These are phyloP conservation scores for Corrigiola litoralis DNA, from an alignment of 179 eudicot genomes.

Conservation along the genomic window DNA sequence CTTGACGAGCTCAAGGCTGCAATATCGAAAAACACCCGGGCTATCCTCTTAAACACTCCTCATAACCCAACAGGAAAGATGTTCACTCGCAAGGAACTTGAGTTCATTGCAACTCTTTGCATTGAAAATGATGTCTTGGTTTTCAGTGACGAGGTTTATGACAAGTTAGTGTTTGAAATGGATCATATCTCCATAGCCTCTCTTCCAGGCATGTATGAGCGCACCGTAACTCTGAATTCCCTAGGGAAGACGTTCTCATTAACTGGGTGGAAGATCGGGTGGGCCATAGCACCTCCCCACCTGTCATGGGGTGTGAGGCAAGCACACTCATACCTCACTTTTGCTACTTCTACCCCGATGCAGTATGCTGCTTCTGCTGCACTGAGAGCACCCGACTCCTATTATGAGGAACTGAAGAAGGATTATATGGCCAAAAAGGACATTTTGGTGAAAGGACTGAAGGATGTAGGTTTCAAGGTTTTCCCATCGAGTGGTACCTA, in stretches of 20 bases:
- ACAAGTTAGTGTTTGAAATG: slow-evolving; percentile 90
- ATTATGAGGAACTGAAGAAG: slow-evolving; percentile 58
- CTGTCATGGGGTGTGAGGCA: slow-evolving; percentile 86
- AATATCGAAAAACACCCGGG: slow-evolving; percentile 70
- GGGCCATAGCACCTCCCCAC: slow-evolving; percentile 96
- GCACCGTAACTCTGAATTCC: slow-evolving; percentile 87
- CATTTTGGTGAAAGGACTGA: slow-evolving; percentile 77
- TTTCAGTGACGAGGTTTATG: slow-evolving; percentile 87
- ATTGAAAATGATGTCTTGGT: slow-evolving; percentile 85
- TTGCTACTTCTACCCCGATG: slow-evolving; percentile 94
- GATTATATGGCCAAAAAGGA: slow-evolving; percentile 73
- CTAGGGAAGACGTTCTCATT: slow-evolving; percentile 92
- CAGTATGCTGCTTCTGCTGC: slow-evolving; percentile 83
- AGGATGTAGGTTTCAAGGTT: slow-evolving; percentile 70
- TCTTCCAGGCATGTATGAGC: slow-evolving; percentile 89
- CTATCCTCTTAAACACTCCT: slow-evolving; percentile 83
- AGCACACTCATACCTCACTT: slow-evolving; percentile 87
- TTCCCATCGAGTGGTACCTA: slow-evolving; percentile 94
- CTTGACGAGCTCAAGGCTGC: slow-evolving; percentile 65
- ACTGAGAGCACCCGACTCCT: slow-evolving; percentile 71
- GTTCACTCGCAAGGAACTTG: slow-evolving; percentile 75
- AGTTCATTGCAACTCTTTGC: slow-evolving; percentile 65
- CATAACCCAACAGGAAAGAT: slow-evolving; percentile 98
- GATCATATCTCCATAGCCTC: slow-evolving; percentile 94
- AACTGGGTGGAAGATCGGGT: slow-evolving; percentile 99